Evolutionary conservation across 805 yeast species (phyloP).

Genomic region (Yarrowia yakushimensis): DNA sequence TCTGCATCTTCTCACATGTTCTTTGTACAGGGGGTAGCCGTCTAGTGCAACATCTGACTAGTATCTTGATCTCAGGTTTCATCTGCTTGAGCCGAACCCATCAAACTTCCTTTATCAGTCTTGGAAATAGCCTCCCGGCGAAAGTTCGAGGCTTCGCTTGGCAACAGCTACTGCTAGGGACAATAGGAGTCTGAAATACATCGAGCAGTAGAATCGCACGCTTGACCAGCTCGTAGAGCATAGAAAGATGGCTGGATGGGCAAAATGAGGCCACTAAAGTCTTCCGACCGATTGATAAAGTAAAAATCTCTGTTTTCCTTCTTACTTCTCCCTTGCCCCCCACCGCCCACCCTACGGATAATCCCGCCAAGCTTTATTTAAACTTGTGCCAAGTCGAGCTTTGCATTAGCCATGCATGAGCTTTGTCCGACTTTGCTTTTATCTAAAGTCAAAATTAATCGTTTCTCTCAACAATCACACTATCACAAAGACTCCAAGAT

Average conservation of each 20-base stretch:
- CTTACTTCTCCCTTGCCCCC: background rate
- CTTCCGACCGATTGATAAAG: background rate
- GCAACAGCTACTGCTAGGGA: background rate
- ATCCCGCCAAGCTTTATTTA: background rate
- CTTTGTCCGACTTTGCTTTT: background rate
- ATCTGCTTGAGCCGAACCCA: background rate
- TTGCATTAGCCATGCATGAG: background rate
- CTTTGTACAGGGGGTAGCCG: too few species aligned
- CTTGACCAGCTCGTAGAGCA: too few species aligned
- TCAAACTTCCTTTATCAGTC: background rate
- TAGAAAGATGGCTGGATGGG: too few species aligned
- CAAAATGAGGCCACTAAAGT: background rate
- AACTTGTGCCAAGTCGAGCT: background rate
- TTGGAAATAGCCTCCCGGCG: background rate
- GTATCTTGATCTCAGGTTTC: too few species aligned
- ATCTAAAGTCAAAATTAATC: background rate
- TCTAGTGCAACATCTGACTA: too few species aligned
- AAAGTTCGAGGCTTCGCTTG: constrained; percentile 1
- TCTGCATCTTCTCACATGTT: too few species aligned
- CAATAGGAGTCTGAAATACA: background rate
- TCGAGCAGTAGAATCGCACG: too few species aligned
- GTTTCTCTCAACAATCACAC: background rate
- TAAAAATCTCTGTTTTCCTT: too few species aligned
- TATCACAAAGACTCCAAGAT: background rate
- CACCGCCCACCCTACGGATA: background rate